Base-by-base conservation (phyloP, 805 yeast genomes). In the Hanseniaspora valbyensis region DNA sequence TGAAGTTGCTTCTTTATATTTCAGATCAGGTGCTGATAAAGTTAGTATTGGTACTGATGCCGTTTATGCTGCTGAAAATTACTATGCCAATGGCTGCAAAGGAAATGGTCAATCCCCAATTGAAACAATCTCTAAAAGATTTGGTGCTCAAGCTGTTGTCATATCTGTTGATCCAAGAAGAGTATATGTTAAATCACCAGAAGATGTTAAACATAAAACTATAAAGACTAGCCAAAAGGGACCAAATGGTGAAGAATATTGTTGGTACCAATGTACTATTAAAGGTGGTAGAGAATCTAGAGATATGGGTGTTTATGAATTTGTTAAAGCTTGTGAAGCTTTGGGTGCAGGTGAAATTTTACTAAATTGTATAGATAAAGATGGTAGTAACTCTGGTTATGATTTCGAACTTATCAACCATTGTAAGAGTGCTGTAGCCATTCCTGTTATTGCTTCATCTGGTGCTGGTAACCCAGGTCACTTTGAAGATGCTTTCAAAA, bases 11-110 rank as follows among this genome's bases (percentile, higher is more conserved):
- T 77, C 85, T 34, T 69, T 88, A 56, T 92, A 92, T 63, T 92
- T 92, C 73, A 75, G 87, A 54, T 85, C 97, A 0, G 99, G 99
- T 54, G 99, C 99, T 14, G 99, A 92, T 66, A 92, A 92, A 63
- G 95, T 92, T 5, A 85, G 95, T 42, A 92, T 92, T 61, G 99
- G 99, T n/a, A 77, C 95, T 8, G 99, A 92, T 68, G 95, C 99
- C 0, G 98, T 92, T 1, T 65, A 68, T 44, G 95, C 95, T 29
- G 97, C 97, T 3, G 95, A 88, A 62, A 70, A 77, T 34, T 92
- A 70, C 65, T 84, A 83, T 65, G 74, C 71, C 0, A 70, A 70
- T 43, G 82, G 81, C 38, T 66, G 69, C 24, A 65, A 61, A 30
- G 78, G 81, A 42, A 73, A 76, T 41, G 98, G 98, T 0, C 72